These are phyloP conservation scores for Mycena maculata DNA, from an alignment of 768 basidiomycete species.

Conservation along the genomic window DNA sequence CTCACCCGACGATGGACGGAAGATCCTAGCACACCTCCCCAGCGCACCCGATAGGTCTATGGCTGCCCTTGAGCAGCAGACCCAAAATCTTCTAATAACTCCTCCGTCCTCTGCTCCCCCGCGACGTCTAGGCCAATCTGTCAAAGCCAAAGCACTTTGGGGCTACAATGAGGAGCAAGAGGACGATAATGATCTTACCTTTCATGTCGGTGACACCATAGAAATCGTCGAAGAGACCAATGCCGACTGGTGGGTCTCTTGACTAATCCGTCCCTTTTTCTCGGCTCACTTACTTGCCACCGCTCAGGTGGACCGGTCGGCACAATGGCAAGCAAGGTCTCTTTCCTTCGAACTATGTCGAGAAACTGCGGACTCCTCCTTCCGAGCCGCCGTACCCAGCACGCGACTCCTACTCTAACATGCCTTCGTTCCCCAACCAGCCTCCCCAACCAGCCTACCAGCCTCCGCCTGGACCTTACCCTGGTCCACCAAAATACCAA, in stretches of 20 bases:
- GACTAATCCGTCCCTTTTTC: neutral
- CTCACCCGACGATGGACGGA: slow-evolving; percentile 55
- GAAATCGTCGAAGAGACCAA: slow-evolving; percentile 81
- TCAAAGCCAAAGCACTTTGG: slow-evolving; percentile 69
- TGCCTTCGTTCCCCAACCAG: slow-evolving; percentile 27
- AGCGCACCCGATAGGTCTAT: slow-evolving; percentile 29
- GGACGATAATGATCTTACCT: slow-evolving; percentile 78
- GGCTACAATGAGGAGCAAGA: slow-evolving; percentile 69
- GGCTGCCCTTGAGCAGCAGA: slow-evolving; percentile 25
- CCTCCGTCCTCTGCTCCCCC: slow-evolving; percentile 12
- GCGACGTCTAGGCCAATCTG: slow-evolving; percentile 12
- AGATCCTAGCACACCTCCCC: slow-evolving; percentile 60
- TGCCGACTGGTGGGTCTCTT: slow-evolving; percentile 67
- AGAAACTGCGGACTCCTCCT: slow-evolving; percentile 53
- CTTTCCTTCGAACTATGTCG: slow-evolving; percentile 82
- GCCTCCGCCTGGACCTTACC: slow-evolving; percentile 11
- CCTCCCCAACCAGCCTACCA: slow-evolving; percentile 13
- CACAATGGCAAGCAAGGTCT: slow-evolving; percentile 71
- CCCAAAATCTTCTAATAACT: slow-evolving; percentile 25
- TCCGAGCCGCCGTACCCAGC: slow-evolving; percentile 18
- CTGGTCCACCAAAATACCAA: slow-evolving; percentile 7
- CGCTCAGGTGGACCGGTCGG: slow-evolving; percentile 72
- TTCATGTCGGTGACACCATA: slow-evolving; percentile 78
- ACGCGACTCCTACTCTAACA: slow-evolving; percentile 15
- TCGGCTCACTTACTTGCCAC: neutral